Conservation (phyloP, 495 filamentous ascomycete species). For the Xylaria palmicola region DNA sequence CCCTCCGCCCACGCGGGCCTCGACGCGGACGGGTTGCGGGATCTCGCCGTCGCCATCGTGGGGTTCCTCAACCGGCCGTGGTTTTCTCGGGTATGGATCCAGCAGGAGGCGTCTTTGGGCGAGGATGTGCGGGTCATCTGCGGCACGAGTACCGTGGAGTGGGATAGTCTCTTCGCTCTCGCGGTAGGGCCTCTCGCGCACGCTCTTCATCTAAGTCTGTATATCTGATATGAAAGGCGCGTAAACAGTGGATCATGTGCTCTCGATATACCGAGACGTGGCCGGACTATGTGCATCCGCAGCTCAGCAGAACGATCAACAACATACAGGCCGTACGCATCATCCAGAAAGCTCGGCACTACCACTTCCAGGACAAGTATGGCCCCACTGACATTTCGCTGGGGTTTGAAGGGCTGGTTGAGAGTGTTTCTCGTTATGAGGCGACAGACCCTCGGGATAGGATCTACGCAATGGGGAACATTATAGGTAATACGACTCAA, state of each 20-base stretch:
- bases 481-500: constrained; percentile 6
- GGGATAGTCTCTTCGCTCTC: constrained; percentile 19
- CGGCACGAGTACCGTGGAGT: constrained; percentile 12
- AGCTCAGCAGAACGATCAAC: constrained; percentile 16
- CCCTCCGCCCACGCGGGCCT: not conserved
- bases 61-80: constrained; percentile 21
- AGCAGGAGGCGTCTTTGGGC: constrained; percentile 26
- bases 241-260: constrained; percentile 17
- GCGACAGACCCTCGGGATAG: constrained; percentile 20
- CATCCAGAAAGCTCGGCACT: constrained; percentile 15
- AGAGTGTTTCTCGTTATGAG: constrained; percentile 8
- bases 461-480: constrained; percentile 13
- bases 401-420: not conserved
- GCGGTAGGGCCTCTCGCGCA: not conserved
- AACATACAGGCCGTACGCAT: constrained; percentile 17
- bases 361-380: constrained; percentile 7
- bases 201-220: not conserved
- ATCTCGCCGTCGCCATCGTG: constrained; percentile 14
- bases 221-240: too few relatives aligned
- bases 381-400: not conserved
- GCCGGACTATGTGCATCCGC: constrained; percentile 12
- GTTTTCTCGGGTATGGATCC: constrained; percentile 27
- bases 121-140: constrained; percentile 12
- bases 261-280: constrained; percentile 18
- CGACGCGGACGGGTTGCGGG: not conserved